phyloP scores from a whole-genome alignment of 306 rosid genomes.

The Biancaea sappan region DNA sequence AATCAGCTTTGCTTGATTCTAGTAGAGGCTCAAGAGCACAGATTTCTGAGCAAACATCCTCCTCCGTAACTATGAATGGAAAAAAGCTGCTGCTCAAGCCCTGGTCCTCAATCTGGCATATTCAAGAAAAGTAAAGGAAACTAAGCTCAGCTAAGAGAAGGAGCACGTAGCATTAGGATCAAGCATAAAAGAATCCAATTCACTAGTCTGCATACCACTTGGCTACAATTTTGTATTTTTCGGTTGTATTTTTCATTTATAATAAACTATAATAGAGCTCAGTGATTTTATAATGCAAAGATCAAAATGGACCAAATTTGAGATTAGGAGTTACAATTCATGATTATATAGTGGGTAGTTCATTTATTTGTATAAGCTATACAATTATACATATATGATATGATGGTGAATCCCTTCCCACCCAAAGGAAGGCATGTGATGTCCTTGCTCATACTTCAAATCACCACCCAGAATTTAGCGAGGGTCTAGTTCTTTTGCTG shows the following conservation, averaged over 20 bases:
- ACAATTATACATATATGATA: not conserved
- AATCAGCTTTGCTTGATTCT: conserved; percentile 50
- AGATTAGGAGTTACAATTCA: not conserved
- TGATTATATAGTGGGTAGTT: not conserved
- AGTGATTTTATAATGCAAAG: not conserved
- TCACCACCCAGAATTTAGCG: not conserved
- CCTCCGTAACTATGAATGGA: conserved; percentile 90
- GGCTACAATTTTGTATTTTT: not conserved
- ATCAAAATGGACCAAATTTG: not conserved
- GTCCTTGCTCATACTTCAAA: conserved; percentile 19
- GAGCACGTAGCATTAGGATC: conserved; percentile 19
- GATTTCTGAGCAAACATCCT: conserved; percentile 88
- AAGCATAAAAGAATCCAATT: conserved; percentile 4
- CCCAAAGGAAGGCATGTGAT: not conserved
- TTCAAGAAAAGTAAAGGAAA: conserved; percentile 28
- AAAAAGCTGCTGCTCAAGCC: conserved; percentile 85
- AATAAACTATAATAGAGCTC: not conserved
- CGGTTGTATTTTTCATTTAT: not conserved
- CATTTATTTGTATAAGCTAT: not conserved
- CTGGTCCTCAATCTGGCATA: conserved; percentile 83
- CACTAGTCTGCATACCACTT: not conserved
- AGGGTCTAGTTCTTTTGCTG: conserved; percentile 14
- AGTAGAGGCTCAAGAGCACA: conserved; percentile 68
- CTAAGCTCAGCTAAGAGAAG: conserved; percentile 25
- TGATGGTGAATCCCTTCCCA: not conserved